These are phyloP conservation scores for Crucihimalaya himalaica DNA, from an alignment of 345 rosid species.

Conservation along the genomic window DNA sequence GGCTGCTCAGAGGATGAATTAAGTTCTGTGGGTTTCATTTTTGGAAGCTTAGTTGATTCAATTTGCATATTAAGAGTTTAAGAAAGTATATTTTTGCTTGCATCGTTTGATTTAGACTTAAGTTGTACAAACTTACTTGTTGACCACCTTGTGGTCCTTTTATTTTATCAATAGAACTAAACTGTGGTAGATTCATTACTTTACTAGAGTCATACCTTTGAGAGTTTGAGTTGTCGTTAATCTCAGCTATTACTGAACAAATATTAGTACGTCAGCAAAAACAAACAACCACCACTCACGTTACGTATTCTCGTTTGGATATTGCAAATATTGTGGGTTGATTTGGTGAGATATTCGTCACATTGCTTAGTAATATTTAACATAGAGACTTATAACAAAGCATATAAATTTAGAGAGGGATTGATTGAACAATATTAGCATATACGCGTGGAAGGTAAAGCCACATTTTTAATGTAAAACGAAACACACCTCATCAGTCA, in stretches of 20 bases:
- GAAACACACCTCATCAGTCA: constrained; percentile 10
- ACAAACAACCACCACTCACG: neutral
- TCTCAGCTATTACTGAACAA: no score
- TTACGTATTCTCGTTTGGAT: neutral
- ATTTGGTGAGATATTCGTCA: neutral
- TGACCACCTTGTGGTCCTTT: neutral
- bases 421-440: neutral
- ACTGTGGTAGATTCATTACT: neutral
- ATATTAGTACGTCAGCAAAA: no score
- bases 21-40: constrained; percentile 3
- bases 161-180: neutral
- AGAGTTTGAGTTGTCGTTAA: neutral
- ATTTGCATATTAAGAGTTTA: neutral
- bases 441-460: neutral
- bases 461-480: neutral
- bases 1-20: constrained; percentile 72
- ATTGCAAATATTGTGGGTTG: neutral
- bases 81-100: neutral
- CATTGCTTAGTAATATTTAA: neutral
- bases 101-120: neutral
- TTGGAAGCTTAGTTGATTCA: neutral
- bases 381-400: neutral
- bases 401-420: neutral
- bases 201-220: neutral
- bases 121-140: neutral